Percentiles rank a stretch among this genome's conserved stretches.
Evolutionary conservation across 495 filamentous ascomycete genomes (phyloP).

Genomic region (Recurvomyces mirabilis): DNA sequence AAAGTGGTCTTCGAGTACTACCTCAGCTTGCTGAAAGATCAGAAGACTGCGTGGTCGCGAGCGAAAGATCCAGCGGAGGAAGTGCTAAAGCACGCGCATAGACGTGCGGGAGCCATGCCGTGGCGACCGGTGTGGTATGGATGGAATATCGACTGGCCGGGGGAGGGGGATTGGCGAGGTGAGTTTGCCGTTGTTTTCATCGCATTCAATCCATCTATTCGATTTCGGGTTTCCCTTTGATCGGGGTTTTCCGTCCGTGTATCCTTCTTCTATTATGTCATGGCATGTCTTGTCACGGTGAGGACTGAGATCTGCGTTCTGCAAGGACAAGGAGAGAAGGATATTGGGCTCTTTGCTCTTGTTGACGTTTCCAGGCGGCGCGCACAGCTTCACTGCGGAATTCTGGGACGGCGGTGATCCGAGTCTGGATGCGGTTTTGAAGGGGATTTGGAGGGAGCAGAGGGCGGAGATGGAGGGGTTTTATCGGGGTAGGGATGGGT

Average conservation of each 20-base stretch:
- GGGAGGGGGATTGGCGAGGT: conserved; percentile 19
- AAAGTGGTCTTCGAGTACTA: conserved; percentile 21
- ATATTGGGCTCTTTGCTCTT: too few relatives aligned
- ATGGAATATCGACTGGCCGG: conserved; percentile 27
- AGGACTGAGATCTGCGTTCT: too few relatives aligned
- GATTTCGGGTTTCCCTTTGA: too few relatives aligned
- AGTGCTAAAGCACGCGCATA: conserved; percentile 23
- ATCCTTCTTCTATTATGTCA: too few relatives aligned
- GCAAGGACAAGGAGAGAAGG: too few relatives aligned
- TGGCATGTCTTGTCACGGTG: too few relatives aligned
- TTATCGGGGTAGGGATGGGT: conserved; percentile 11
- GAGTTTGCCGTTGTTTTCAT: too few relatives aligned
- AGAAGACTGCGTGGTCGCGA: conserved; percentile 12
- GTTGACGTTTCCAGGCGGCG: too few relatives aligned
- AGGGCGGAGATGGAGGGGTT: conserved; percentile 24
- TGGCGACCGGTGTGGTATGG: conserved; percentile 23
- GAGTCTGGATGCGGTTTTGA: conserved; percentile 22
- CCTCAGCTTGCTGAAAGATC: conserved; percentile 10
- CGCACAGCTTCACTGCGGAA: conserved; percentile 22
- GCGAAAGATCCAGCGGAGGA: conserved; percentile 19
- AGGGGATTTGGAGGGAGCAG: conserved; percentile 23
- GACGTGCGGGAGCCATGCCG: conserved; percentile 21
- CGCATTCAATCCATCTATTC: too few relatives aligned
- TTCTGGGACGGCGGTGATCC: conserved; percentile 23
- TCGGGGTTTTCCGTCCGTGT: too few relatives aligned